A percentile compares a stretch with the other conserved stretches of the same genome.
phyloP scores from a whole-genome alignment of 164 flowering plant genomes.

The Protea cynaroides region DNA sequence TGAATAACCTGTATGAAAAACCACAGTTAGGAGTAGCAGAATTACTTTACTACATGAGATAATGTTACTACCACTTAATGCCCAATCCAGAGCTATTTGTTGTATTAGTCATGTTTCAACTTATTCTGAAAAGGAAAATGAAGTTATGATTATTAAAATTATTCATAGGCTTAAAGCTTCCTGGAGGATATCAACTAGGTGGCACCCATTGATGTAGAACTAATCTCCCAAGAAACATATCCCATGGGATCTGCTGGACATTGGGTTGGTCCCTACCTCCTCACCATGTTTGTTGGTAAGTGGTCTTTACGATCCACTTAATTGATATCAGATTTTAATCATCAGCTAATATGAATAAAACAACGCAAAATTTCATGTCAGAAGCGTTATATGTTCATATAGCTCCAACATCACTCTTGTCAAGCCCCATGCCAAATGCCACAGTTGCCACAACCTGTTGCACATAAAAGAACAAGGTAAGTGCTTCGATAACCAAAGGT shows the following conservation, averaged over 20 bases:
- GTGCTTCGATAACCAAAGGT: constrained; percentile 1
- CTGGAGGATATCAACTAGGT: too few species aligned
- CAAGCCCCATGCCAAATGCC: constrained; percentile 99
- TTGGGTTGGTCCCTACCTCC: too few species aligned
- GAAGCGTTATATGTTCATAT: constrained; percentile 40
- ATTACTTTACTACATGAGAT: background rate
- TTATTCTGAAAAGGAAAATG: too few species aligned
- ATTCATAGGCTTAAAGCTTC: too few species aligned
- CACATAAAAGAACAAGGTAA: constrained; percentile 6
- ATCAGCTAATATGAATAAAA: background rate
- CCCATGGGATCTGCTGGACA: too few species aligned
- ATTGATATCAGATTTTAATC: background rate
- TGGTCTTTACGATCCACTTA: too few species aligned
- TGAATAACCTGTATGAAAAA: constrained; percentile 69
- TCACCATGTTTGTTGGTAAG: too few species aligned
- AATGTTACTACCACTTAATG: background rate
- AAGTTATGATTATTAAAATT: background rate
- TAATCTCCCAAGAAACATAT: too few species aligned
- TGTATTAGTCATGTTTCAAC: background rate
- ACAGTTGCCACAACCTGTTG: constrained; percentile 96
- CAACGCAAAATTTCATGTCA: constrained; percentile 3
- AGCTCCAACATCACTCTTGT: constrained; percentile 91
- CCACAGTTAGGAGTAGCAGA: background rate
- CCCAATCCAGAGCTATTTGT: background rate
- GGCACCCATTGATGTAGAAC: too few species aligned